These are phyloP conservation scores for Xylariaceae sp. DNA, from an alignment of 2,329 filamentous ascomycete species.

Conservation along the genomic window DNA sequence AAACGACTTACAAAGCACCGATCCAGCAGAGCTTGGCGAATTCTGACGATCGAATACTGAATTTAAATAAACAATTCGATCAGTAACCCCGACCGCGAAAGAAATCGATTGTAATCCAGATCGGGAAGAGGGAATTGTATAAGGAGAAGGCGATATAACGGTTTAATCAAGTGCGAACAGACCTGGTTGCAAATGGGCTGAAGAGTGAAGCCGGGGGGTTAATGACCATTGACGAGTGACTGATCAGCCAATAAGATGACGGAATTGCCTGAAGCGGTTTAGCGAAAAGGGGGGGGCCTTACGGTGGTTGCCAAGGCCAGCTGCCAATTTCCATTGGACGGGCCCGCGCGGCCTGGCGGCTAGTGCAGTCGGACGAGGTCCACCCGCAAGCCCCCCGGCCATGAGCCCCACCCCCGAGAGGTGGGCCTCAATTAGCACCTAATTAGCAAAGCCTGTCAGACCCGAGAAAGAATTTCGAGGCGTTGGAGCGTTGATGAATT, in stretches of 20 bases:
- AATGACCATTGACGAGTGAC: slow-evolving; percentile 1
- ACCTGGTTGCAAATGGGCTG: background rate
- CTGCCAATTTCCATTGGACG: background rate
- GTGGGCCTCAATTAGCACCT: background rate
- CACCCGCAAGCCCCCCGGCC: too few relatives aligned
- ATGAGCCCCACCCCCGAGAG: background rate
- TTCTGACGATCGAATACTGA: background rate
- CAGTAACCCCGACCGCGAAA: background rate
- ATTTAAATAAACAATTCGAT: background rate
- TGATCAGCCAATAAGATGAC: slow-evolving; percentile 1
- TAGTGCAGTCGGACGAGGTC: background rate
- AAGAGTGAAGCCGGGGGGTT: background rate
- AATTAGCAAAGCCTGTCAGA: slow-evolving; percentile 19
- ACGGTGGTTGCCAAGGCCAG: background rate
- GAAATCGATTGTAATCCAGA: background rate
- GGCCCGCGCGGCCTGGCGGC: background rate
- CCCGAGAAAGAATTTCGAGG: slow-evolving; percentile 20
- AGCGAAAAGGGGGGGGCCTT: background rate
- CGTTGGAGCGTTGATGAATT: background rate
- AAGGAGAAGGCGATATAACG: background rate
- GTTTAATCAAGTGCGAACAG: background rate
- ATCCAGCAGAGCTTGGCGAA: background rate
- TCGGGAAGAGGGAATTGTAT: background rate
- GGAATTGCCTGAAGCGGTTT: background rate
- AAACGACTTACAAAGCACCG: background rate